Conservation (phyloP, 2,329 filamentous ascomycete species). For the Talaromyces sp. region DNA sequence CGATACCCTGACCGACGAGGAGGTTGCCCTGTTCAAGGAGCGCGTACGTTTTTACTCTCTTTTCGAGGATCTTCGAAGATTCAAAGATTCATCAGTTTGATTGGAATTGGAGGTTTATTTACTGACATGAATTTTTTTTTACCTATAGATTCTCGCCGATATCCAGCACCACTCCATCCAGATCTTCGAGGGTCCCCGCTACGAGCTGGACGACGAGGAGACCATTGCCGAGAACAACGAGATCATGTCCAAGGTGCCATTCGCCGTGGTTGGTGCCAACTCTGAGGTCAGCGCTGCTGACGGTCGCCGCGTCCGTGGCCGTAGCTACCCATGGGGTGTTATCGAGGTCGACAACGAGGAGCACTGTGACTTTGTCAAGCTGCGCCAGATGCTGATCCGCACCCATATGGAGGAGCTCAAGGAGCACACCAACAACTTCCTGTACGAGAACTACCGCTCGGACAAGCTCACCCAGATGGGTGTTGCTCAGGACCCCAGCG, state of each 20-base stretch:
- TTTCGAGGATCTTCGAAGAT: too few species aligned
- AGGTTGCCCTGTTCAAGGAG: constrained; percentile 91
- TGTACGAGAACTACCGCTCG: constrained; percentile 99
- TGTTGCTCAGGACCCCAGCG: constrained; percentile 95
- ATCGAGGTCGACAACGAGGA: constrained; percentile 99
- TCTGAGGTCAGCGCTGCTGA: constrained; percentile 88
- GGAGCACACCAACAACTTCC: constrained; percentile 98
- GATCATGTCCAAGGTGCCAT: constrained; percentile 99
- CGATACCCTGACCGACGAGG: constrained; percentile 95
- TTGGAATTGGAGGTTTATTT: not conserved
- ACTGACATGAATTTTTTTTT: not conserved
- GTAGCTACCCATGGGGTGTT: constrained; percentile 95
- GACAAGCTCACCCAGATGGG: constrained; percentile 99
- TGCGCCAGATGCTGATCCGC: constrained; percentile 99
- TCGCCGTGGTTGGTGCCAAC: constrained; percentile 96
- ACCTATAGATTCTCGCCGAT: constrained; percentile 81
- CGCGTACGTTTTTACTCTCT: constrained; percentile 65
- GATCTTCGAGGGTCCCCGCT: constrained; percentile 97
- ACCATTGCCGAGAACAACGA: constrained; percentile 99
- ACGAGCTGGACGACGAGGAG: constrained; percentile 98
- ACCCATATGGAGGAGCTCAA: constrained; percentile 99
- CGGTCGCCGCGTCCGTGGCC: constrained; percentile 92
- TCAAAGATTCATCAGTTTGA: not conserved
- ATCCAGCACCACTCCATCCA: constrained; percentile 97
- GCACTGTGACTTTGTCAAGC: constrained; percentile 99